phyloP scores from a whole-genome alignment of 768 basidiomycete species.

The Boletus vermiculosoides region DNA sequence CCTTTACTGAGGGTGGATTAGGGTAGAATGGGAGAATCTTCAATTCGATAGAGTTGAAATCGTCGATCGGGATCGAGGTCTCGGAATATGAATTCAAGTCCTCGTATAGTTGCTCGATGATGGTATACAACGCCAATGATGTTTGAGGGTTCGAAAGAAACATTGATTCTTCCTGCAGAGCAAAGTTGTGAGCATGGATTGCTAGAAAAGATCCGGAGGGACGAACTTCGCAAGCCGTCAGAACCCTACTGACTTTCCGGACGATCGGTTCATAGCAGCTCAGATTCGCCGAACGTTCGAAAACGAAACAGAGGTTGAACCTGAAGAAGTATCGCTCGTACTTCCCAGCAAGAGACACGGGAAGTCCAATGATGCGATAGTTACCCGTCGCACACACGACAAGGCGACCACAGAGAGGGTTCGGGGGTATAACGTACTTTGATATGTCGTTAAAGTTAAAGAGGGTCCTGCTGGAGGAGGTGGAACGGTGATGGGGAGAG shows the following conservation, averaged over 20 bases:
- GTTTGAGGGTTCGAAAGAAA: slow-evolving; percentile 79
- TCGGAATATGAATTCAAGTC: slow-evolving; percentile 98
- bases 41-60: slow-evolving; percentile 91
- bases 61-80: slow-evolving; percentile 87
- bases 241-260: slow-evolving; percentile 88
- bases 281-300: slow-evolving; percentile 85
- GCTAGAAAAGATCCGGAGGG: slow-evolving; percentile 4
- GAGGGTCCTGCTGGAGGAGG: slow-evolving; percentile 53
- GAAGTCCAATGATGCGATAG: slow-evolving; percentile 90
- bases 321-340: slow-evolving; percentile 88
- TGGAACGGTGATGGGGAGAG: slow-evolving; percentile 46
- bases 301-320: slow-evolving; percentile 96
- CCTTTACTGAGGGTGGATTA: slow-evolving; percentile 84
- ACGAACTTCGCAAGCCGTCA: slow-evolving; percentile 85
- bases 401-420: slow-evolving; percentile 81
- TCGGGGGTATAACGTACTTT: slow-evolving; percentile 90
- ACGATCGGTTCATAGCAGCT: slow-evolving; percentile 97
- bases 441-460: slow-evolving; percentile 92
- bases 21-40: slow-evolving; percentile 97
- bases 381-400: slow-evolving; percentile 81
- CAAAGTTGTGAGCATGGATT: slow-evolving; percentile 3
- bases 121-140: slow-evolving; percentile 67
- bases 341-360: slow-evolving; percentile 70
- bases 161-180: slow-evolving; percentile 75
- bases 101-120: slow-evolving; percentile 95